Evolutionary conservation across 352 stramenopile genomes (phyloP).

Genomic region (Phytophthora sp.): DNA sequence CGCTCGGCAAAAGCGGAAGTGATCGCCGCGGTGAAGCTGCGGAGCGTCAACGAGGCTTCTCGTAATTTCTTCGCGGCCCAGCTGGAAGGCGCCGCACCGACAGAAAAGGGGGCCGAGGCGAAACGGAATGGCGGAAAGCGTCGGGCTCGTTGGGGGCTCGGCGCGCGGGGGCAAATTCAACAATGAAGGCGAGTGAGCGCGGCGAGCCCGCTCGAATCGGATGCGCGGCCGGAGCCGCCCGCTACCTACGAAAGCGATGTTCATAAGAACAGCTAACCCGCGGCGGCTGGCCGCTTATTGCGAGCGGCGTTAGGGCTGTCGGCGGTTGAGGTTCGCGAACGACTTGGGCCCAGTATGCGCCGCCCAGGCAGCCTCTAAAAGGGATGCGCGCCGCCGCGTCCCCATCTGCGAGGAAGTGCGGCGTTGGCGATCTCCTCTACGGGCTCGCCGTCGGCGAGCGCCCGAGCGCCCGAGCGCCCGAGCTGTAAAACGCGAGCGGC

Average conservation of each 20-base stretch:
- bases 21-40: slow-evolving; percentile 16
- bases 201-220: not conserved
- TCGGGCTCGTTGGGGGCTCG: not conserved
- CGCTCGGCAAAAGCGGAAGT: slow-evolving; percentile 35
- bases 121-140: slow-evolving; percentile 27
- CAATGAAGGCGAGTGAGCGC: slow-evolving; percentile 37
- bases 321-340: slow-evolving; percentile 18
- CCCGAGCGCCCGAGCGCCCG: too few relatives aligned
- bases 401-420: slow-evolving; percentile 27
- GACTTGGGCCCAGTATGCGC: slow-evolving; percentile 17
- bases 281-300: too few relatives aligned
- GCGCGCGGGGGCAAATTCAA: slow-evolving; percentile 50
- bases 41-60: slow-evolving; percentile 15
- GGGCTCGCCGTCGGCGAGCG: too few relatives aligned
- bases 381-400: slow-evolving; percentile 21
- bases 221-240: not conserved
- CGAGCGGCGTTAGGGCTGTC: too few relatives aligned
- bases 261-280: too few relatives aligned
- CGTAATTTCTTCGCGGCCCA: slow-evolving; percentile 42
- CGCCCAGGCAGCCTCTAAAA: slow-evolving; percentile 21
- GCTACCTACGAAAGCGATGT: not conserved
- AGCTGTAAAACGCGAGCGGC: not conserved
- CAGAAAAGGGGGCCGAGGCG: slow-evolving; percentile 25
- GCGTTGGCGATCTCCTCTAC: slow-evolving; percentile 22
- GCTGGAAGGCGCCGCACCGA: slow-evolving; percentile 21